phyloP scores from a whole-genome alignment of 805 yeast species.

The Kuraishia piskuri region DNA sequence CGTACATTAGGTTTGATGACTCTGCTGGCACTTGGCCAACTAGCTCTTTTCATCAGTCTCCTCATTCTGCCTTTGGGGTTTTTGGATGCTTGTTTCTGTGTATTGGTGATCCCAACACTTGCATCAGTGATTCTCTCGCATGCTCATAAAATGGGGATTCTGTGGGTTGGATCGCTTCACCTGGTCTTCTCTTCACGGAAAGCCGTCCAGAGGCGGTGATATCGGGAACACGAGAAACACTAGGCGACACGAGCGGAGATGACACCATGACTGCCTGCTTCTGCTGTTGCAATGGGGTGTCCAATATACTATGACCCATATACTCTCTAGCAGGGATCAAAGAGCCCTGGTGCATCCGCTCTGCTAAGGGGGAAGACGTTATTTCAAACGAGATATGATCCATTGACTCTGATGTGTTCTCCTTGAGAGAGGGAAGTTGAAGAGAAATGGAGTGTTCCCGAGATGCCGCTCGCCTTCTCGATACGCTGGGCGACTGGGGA shows the following conservation, averaged over 20 bases:
- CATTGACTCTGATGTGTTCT: neutral
- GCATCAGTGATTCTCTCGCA: neutral
- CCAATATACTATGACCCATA: neutral
- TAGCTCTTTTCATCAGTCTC: neutral
- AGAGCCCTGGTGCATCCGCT: neutral
- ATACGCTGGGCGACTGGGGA: neutral
- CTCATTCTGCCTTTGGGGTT: neutral
- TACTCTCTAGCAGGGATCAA: neutral
- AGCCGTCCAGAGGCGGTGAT: neutral
- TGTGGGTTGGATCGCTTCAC: conserved; percentile 25
- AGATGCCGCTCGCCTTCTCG: neutral
- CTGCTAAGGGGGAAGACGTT: neutral
- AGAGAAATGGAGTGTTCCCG: neutral
- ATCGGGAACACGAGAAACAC: neutral
- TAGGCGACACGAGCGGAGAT: neutral
- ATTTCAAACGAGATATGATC: neutral
- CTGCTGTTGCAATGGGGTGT: neutral
- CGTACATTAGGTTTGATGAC: no score
- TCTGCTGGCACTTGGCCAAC: no score
- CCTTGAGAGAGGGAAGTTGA: neutral
- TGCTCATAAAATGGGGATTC: conserved; percentile 29
- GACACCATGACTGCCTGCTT: neutral
- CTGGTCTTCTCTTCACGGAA: conserved; percentile 16
- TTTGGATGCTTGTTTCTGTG: neutral
- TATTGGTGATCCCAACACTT: neutral